These are phyloP conservation scores for Clavispora asparagi DNA, from an alignment of 805 yeast species.

Conservation along the genomic window DNA sequence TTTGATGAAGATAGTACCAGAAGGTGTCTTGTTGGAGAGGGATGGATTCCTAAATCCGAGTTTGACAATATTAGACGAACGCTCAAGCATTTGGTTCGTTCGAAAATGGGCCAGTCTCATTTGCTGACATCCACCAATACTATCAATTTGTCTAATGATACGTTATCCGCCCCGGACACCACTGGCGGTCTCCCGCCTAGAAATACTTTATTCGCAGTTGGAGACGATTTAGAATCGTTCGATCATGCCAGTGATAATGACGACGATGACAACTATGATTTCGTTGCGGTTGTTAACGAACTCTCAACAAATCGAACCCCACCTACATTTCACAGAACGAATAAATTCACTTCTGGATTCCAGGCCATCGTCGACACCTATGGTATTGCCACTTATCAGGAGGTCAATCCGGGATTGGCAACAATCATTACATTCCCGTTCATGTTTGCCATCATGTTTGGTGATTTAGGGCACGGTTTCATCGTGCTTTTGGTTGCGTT, in stretches of 20 bases:
- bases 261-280: constrained; percentile 12
- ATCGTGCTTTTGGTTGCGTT: constrained; percentile 53
- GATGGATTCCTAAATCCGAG: constrained; percentile 65
- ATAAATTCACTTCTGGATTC: constrained; percentile 64
- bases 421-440: constrained; percentile 74
- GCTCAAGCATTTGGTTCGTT: constrained; percentile 42
- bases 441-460: constrained; percentile 82
- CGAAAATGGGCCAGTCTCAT: constrained; percentile 15
- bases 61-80: constrained; percentile 29
- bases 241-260: constrained; percentile 24
- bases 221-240: constrained; percentile 2
- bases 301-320: constrained; percentile 63
- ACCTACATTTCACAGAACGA: constrained; percentile 66
- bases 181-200: background rate
- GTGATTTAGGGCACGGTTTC: constrained; percentile 77
- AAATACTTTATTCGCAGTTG: constrained; percentile 8
- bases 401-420: constrained; percentile 71
- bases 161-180: constrained; percentile 10
- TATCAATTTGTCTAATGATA: constrained; percentile 13
- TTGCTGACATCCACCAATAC: constrained; percentile 3
- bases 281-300: constrained; percentile 46
- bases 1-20: constrained; percentile 67
- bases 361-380: constrained; percentile 73
- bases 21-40: constrained; percentile 65
- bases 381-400: constrained; percentile 71